Evolutionary conservation across 192 early-diverging fungal species (phyloP), one percentile per base, ranked within the genome.

Genomic region (Coemansia sp.): DNA sequence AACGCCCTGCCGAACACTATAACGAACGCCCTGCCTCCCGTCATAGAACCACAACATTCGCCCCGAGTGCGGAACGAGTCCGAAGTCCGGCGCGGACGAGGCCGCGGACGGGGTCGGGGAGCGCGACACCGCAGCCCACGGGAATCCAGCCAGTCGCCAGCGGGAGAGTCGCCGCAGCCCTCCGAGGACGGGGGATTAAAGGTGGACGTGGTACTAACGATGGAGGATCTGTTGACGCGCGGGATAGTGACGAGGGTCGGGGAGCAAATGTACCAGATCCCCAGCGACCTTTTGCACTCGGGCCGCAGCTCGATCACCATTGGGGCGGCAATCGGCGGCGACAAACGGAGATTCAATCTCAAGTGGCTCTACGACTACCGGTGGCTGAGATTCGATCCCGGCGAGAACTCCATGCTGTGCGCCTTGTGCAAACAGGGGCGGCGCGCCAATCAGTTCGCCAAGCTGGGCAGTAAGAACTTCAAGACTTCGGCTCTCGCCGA

Each of bases 361-460:
- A 74, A 75, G 10, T 83, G 80, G 80, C 69, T 83, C 7, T 77
- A 83, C 63, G 80, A 83, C 50, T 83, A 83, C 44, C 65, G 40
- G 31, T 83, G 80, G 80, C 64, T 83, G 62, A 63, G 68, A n/a
- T 83, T 77, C 36, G 75, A 83, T 21, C 66, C 68, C 3, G 6
- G 62, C 5, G 14, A 51, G 13, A 83, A 83, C 40, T 62, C 69
- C 42, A 83, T 83, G 80, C n/a, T 77, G 33, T 83, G 80, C 51
- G 66, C 74, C 11, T 44, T 74, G 66, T 83, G 80, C 67, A 74
- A 69, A 46, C n/a, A n/a, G 21, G 72, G 72, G 27, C 67, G 50
- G 48, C 64, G 75, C 2, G 80, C 75, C 14, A 83, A 77, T 36
- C 80, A 77, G 72, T 83, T 83, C 68, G 80, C 80, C 27, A 83